Evolutionary conservation across 192 early-diverging fungal species (phyloP).

Genomic region (Coemansia sp.): DNA sequence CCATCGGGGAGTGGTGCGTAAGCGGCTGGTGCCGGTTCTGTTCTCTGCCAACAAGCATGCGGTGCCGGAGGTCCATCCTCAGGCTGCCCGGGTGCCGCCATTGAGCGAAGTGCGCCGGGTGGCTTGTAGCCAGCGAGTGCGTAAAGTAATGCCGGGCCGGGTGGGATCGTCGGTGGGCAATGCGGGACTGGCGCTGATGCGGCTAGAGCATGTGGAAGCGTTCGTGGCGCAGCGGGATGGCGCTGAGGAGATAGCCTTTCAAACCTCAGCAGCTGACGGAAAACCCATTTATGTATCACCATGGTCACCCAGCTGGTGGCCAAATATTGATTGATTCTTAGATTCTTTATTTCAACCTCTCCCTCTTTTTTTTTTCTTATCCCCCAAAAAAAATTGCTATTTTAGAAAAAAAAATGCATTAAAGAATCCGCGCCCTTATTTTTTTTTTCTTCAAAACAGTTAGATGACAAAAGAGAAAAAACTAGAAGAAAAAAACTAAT

Average conservation of each 20-base stretch:
- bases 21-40: constrained; percentile 81
- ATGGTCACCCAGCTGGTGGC: constrained; percentile 50
- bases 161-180: constrained; percentile 67
- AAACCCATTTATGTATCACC: constrained; percentile 27
- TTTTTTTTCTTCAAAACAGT: too few species aligned
- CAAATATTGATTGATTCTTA: not conserved
- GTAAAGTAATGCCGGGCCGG: constrained; percentile 61
- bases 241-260: constrained; percentile 10
- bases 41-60: not conserved
- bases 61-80: too few species aligned
- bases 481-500: too few species aligned
- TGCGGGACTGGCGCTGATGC: constrained; percentile 83
- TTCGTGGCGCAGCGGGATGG: constrained; percentile 11
- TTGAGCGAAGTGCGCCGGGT: too few species aligned
- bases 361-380: not conserved
- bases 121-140: constrained; percentile 16
- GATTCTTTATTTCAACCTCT: constrained; percentile 2
- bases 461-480: too few species aligned
- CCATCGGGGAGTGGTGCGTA: constrained; percentile 89
- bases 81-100: too few species aligned
- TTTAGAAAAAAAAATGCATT: constrained; percentile 1
- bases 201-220: constrained; percentile 67
- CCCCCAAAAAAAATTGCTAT: not conserved
- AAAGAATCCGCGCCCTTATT: too few species aligned
- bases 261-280: constrained; percentile 23